A percentile compares a stretch with the other conserved stretches of the same genome.
These are phyloP conservation scores for Petunia hybrid DNA, from an alignment of 305 asterid genomes.

Conservation along the genomic window DNA sequence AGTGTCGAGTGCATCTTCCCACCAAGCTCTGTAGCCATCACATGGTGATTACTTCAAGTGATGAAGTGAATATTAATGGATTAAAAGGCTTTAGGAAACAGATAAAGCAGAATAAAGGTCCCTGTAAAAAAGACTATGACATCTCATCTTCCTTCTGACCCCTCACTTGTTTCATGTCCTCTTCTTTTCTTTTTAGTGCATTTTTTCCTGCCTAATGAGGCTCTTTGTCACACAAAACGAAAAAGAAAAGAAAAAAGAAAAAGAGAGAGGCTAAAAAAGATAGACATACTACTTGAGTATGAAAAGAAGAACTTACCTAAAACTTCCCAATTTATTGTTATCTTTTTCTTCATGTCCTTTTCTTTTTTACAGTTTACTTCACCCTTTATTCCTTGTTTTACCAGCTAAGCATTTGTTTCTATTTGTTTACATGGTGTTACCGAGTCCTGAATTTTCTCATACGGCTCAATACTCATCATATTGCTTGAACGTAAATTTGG, in stretches of 20 bases:
- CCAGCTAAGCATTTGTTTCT: slow-evolving; percentile 22
- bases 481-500: not conserved
- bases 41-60: not conserved
- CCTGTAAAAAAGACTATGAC: slow-evolving; percentile 17
- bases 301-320: slow-evolving; percentile 14
- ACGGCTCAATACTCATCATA: not conserved
- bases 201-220: not conserved
- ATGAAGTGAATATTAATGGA: not conserved
- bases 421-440: not conserved
- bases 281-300: slow-evolving; percentile 22
- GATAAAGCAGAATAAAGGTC: not conserved
- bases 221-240: slow-evolving; percentile 8
- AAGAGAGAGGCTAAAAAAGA: not conserved
- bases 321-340: not conserved
- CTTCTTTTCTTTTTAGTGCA: not conserved
- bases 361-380: slow-evolving; percentile 25
- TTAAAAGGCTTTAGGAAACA: not conserved
- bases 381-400: slow-evolving; percentile 20
- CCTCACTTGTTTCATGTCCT: not conserved
- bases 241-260: too few species aligned
- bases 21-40: not conserved
- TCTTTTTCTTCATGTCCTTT: not conserved
- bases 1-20: too few species aligned
- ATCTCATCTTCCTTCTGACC: not conserved
- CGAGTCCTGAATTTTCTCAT: not conserved